A percentile compares a stretch with the other conserved stretches of the same genome.
Evolutionary conservation across 2,329 filamentous ascomycete species (phyloP).

Genomic region (Ophiostoma sp.): DNA sequence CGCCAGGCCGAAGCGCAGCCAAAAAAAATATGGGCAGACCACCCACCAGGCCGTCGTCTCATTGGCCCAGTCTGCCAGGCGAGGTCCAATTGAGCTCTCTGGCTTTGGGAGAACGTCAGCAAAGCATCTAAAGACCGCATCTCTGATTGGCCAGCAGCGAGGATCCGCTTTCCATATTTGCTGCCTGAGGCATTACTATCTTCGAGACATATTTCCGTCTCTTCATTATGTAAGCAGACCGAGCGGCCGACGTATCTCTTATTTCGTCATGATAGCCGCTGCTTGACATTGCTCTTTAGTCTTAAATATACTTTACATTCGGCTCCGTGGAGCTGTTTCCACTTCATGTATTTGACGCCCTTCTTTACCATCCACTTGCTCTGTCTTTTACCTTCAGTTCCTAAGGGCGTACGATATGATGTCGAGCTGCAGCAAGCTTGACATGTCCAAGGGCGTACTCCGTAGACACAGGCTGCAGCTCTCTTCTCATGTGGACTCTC

Average conservation of each 20-base stretch:
- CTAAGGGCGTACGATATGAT: not conserved
- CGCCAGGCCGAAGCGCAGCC: conserved; percentile 25
- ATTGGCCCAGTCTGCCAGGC: not conserved
- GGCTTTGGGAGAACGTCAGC: conserved; percentile 18
- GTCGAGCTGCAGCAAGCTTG: not conserved
- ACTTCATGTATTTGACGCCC: conserved; percentile 6
- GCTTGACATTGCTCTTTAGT: not conserved
- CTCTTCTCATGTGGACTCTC: not conserved
- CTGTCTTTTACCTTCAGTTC: not conserved
- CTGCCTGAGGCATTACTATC: conserved; percentile 21
- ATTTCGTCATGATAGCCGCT: not conserved
- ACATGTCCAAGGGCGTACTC: not conserved
- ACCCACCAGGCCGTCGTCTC: not conserved
- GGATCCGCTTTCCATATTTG: not conserved
- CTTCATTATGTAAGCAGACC: not conserved
- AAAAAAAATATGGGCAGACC: conserved; percentile 12
- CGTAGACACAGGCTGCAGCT: not conserved
- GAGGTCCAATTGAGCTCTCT: conserved; percentile 15
- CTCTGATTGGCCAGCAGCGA: conserved; percentile 24
- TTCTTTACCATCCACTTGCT: not conserved
- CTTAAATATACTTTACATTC: not conserved
- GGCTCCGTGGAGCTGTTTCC: not conserved
- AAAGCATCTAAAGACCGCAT: conserved; percentile 23
- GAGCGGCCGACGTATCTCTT: too few species aligned
- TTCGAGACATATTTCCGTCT: not conserved